phyloP scores from a whole-genome alignment of 164 flowering plant species.

The Tetrastigma voinierianum region DNA sequence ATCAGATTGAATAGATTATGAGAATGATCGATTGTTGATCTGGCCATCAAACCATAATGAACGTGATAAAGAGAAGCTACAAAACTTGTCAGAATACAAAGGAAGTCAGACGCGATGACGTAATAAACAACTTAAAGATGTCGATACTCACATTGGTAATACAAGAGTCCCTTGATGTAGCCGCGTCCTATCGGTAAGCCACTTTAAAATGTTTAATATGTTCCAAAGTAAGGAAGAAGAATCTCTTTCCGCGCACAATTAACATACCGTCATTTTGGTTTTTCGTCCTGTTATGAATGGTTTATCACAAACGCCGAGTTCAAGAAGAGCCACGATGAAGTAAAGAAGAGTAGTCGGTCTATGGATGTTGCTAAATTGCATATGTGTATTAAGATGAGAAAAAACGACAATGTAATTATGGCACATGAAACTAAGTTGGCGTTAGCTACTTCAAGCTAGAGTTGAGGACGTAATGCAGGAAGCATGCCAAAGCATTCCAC shows the following conservation, averaged over 20 bases:
- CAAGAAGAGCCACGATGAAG: no score
- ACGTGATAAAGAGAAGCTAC: slow-evolving; percentile 7
- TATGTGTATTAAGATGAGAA: no score
- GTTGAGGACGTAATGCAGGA: slow-evolving; percentile 11
- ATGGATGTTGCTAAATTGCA: no score
- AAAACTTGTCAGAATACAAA: neutral
- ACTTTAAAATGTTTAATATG: no score
- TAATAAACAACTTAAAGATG: slow-evolving; percentile 13
- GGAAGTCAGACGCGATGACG: slow-evolving; percentile 6
- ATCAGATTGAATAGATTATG: neutral
- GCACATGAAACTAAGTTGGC: no score
- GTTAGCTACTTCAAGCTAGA: no score
- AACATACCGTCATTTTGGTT: slow-evolving; percentile 4
- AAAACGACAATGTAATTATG: no score
- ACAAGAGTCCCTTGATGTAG: no score
- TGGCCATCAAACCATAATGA: slow-evolving; percentile 19
- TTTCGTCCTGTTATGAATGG: slow-evolving; percentile 18
- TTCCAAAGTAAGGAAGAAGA: no score
- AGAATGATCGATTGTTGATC: slow-evolving; percentile 14
- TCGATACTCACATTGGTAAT: slow-evolving; percentile 10
- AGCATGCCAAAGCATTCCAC: slow-evolving; percentile 15
- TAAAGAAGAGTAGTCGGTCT: no score
- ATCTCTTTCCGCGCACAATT: no score
- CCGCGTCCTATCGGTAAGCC: no score
- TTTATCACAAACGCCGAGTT: slow-evolving; percentile 6